These are phyloP conservation scores for Rhizopogon vesiculosus DNA, from an alignment of 768 basidiomycete species.

Conservation along the genomic window DNA sequence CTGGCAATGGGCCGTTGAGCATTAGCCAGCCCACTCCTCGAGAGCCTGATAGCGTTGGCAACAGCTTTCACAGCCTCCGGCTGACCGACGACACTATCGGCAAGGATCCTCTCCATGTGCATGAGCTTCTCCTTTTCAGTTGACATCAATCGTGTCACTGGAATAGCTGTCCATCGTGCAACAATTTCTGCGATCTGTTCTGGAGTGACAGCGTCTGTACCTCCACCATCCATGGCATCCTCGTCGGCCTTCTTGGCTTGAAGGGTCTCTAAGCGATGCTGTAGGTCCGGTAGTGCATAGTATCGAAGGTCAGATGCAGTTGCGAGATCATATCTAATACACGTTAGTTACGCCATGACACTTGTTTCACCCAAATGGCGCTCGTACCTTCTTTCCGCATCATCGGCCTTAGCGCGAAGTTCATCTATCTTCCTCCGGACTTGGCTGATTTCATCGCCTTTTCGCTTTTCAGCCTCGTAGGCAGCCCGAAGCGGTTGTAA, in stretches of 20 bases:
- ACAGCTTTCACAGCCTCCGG: conserved; percentile 89
- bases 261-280: conserved; percentile 62
- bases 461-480: conserved; percentile 82
- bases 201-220: conserved; percentile 70
- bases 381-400: conserved; percentile 80
- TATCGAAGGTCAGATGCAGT: conserved; percentile 87
- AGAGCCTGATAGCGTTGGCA: conserved; percentile 89
- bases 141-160: conserved; percentile 82
- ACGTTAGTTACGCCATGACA: background rate
- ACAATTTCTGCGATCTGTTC: conserved; percentile 96
- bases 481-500: conserved; percentile 77
- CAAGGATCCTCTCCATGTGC: conserved; percentile 80
- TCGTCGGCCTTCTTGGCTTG: conserved; percentile 75
- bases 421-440: conserved; percentile 85
- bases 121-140: conserved; percentile 88
- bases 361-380: background rate
- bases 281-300: conserved; percentile 88
- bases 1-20: conserved; percentile 85
- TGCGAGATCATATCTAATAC: conserved; percentile 56
- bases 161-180: conserved; percentile 89
- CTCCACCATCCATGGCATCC: conserved; percentile 44
- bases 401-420: conserved; percentile 85
- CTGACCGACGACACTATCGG: conserved; percentile 81
- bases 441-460: conserved; percentile 74
- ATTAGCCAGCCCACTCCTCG: conserved; percentile 90